phyloP scores from a whole-genome alignment of 1,284 basidiomycete species.

The Cutaneotrichosporon mucoides region DNA sequence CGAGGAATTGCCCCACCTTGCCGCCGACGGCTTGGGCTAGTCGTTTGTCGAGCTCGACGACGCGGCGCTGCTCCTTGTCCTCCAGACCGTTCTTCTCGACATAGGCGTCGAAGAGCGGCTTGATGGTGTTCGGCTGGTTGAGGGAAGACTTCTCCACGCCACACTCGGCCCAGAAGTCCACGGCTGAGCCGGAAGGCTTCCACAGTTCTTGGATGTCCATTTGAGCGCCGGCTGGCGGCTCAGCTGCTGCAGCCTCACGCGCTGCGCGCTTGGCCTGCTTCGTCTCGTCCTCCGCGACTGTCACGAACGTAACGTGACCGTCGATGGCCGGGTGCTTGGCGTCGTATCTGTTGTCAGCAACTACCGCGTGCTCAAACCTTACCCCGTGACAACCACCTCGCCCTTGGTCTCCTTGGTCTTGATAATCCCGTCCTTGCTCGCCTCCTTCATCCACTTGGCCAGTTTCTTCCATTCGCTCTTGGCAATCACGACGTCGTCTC shows the following conservation, averaged over 20 bases:
- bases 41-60: conserved; percentile 63
- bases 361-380: conserved; percentile 1
- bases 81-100: conserved; percentile 60
- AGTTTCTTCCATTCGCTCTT: conserved; percentile 66
- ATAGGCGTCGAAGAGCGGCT: conserved; percentile 61
- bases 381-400: conserved; percentile 46
- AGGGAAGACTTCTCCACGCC: conserved; percentile 50
- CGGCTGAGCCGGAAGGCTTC: conserved; percentile 62
- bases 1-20: conserved; percentile 56
- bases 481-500: conserved; percentile 54
- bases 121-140: conserved; percentile 39
- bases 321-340: conserved; percentile 58
- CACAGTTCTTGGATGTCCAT: conserved; percentile 61
- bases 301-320: conserved; percentile 56
- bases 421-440: conserved; percentile 66
- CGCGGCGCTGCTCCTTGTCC: conserved; percentile 63
- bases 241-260: conserved; percentile 50
- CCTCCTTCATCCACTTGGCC: conserved; percentile 67
- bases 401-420: conserved; percentile 68
- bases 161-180: conserved; percentile 59
- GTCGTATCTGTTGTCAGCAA: conserved; percentile 55
- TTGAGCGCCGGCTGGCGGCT: conserved; percentile 40
- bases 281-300: conserved; percentile 59
- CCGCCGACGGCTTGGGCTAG: conserved; percentile 53
- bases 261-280: conserved; percentile 48